phyloP scores from a whole-genome alignment of 192 early-diverging fungal species.

The Blastocladiella britannica region DNA sequence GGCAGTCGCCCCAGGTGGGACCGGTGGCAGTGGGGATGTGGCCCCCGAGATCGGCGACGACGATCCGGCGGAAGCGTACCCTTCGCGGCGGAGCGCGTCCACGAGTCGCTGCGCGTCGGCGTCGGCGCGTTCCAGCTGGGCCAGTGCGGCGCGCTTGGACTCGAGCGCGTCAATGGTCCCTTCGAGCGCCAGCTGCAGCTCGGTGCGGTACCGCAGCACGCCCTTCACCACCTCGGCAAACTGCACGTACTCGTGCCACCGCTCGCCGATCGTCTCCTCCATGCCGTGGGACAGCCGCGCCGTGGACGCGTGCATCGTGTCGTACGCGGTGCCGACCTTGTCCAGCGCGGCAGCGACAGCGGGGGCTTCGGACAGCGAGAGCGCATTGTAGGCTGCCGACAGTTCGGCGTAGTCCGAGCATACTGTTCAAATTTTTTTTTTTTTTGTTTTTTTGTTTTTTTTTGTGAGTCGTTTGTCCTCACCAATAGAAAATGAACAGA shows the following conservation, averaged over 20 bases:
- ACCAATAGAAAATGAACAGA: neutral
- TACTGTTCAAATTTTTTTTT: slow-evolving; percentile 11
- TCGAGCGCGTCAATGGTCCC: slow-evolving; percentile 15
- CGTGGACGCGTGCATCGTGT: slow-evolving; percentile 57
- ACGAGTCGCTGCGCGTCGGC: slow-evolving; percentile 49
- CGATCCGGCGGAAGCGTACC: too few species aligned
- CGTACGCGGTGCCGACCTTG: slow-evolving; percentile 75
- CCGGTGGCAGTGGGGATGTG: slow-evolving; percentile 1
- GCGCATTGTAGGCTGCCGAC: slow-evolving; percentile 81
- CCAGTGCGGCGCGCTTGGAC: slow-evolving; percentile 10
- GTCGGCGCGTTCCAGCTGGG: slow-evolving; percentile 21
- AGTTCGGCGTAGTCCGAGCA: slow-evolving; percentile 64
- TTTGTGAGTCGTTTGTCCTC: slow-evolving; percentile 3
- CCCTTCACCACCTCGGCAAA: slow-evolving; percentile 69
- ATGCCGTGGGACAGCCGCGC: slow-evolving; percentile 33
- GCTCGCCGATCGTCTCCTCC: slow-evolving; percentile 62
- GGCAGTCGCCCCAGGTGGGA: neutral
- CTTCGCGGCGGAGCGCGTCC: slow-evolving; percentile 30
- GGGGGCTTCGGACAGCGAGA: slow-evolving; percentile 63
- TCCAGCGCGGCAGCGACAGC: slow-evolving; percentile 70
- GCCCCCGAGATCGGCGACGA: too few species aligned
- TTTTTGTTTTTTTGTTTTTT: neutral
- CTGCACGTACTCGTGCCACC: slow-evolving; percentile 75
- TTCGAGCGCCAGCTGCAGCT: slow-evolving; percentile 51
- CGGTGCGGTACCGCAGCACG: slow-evolving; percentile 62